Evolutionary conservation across 139 green algal genomes (phyloP).

Genomic region (Marvania coccoides): DNA sequence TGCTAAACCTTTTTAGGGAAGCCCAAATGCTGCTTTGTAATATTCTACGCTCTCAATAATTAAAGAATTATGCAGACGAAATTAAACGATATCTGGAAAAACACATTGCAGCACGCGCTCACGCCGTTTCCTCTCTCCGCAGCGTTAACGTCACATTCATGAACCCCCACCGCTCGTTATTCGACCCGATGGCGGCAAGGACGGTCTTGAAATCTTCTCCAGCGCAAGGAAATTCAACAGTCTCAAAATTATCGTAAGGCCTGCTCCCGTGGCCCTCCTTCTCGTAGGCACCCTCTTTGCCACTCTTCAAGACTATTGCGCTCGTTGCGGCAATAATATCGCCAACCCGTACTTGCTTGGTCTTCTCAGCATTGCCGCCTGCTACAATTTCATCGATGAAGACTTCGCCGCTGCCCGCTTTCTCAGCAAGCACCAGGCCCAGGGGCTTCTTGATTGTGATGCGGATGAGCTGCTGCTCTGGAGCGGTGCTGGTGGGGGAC

Average conservation of each 20-base stretch:
- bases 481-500: too few species aligned
- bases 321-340: slow-evolving; percentile 18
- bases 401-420: slow-evolving; percentile 6
- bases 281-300: slow-evolving; percentile 48
- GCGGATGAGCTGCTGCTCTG: not conserved
- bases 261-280: slow-evolving; percentile 42
- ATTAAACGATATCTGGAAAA: too few species aligned
- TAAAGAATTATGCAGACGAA: too few species aligned
- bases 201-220: slow-evolving; percentile 49
- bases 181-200: slow-evolving; percentile 48
- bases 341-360: not conserved
- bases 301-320: slow-evolving; percentile 48
- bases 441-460: slow-evolving; percentile 33
- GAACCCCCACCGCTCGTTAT: slow-evolving; percentile 55
- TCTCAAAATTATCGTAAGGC: slow-evolving; percentile 53
- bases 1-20: too few species aligned
- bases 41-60: too few species aligned
- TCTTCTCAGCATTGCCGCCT: slow-evolving; percentile 32
- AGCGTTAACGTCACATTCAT: slow-evolving; percentile 27
- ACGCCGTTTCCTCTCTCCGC: not conserved
- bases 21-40: too few species aligned
- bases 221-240: slow-evolving; percentile 39
- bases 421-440: slow-evolving; percentile 29
- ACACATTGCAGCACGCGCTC: too few species aligned
- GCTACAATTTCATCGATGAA: slow-evolving; percentile 40